phyloP scores from a whole-genome alignment of 2,329 filamentous ascomycete genomes.

The Colletotrichum tamarilloi region DNA sequence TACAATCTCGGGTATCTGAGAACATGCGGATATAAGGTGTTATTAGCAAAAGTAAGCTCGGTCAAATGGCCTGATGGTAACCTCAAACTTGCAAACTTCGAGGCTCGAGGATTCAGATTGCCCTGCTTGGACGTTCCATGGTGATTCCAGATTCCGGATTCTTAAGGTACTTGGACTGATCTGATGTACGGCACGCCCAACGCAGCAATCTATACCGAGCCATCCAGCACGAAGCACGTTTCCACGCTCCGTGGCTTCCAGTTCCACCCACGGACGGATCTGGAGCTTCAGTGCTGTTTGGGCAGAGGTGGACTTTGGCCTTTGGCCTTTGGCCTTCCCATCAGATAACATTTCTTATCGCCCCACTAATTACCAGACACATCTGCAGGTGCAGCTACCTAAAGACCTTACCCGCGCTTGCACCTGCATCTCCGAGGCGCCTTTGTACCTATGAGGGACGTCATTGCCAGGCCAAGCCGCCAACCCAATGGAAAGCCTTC shows the following conservation, averaged over 20 bases:
- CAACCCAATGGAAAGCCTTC: constrained; percentile 24
- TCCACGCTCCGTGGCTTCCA: neutral
- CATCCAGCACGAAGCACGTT: constrained; percentile 10
- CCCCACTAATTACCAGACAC: constrained; percentile 5
- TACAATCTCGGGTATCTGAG: neutral
- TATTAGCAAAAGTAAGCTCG: constrained; percentile 23
- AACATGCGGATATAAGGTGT: constrained; percentile 14
- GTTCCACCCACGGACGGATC: neutral
- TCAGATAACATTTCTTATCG: constrained; percentile 20
- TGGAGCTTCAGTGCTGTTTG: neutral
- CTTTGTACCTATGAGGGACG: constrained; percentile 1
- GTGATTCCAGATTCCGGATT: constrained; percentile 19
- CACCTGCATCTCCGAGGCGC: neutral
- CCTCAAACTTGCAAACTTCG: constrained; percentile 13
- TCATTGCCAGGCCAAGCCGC: constrained; percentile 24
- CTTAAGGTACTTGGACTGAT: constrained; percentile 3
- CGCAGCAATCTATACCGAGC: neutral
- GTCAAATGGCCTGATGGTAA: constrained; percentile 26
- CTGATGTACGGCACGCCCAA: constrained; percentile 11
- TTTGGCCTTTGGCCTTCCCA: neutral
- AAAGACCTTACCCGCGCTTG: neutral
- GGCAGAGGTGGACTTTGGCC: neutral
- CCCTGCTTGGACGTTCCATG: constrained; percentile 21
- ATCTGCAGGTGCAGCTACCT: neutral
- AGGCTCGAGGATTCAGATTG: neutral